A percentile compares a stretch with the other conserved stretches of the same genome.
phyloP scores from a whole-genome alignment of 179 eudicot genomes.

The Beta corolliflora region DNA sequence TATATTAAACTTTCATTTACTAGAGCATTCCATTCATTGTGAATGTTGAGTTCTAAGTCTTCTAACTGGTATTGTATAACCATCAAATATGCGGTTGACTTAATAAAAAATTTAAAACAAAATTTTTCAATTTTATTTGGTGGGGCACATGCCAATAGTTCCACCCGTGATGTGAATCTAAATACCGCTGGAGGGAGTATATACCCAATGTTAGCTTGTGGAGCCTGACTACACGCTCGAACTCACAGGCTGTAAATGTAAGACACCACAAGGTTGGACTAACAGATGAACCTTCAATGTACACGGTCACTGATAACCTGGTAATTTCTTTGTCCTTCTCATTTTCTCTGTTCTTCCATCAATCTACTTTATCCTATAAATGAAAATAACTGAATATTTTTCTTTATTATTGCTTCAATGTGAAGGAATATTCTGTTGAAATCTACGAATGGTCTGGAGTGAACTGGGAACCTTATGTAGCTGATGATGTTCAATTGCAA shows the following conservation, averaged over 20 bases:
- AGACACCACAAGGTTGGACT: slow-evolving; percentile 83
- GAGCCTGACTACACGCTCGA: slow-evolving; percentile 1
- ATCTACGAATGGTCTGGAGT: slow-evolving; percentile 91
- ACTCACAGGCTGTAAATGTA: slow-evolving; percentile 75
- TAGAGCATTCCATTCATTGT: too few species aligned
- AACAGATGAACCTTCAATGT: slow-evolving; percentile 76
- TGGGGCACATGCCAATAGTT: too few species aligned
- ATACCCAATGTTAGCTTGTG: not conserved
- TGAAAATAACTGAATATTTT: not conserved
- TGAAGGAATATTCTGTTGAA: slow-evolving; percentile 83
- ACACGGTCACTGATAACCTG: slow-evolving; percentile 91
- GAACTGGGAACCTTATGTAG: slow-evolving; percentile 87
- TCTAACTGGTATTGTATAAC: too few species aligned
- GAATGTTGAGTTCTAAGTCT: too few species aligned
- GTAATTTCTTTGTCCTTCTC: slow-evolving; percentile 31
- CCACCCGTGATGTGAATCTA: not conserved
- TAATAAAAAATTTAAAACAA: too few species aligned
- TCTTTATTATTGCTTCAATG: slow-evolving; percentile 4
- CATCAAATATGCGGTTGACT: too few species aligned
- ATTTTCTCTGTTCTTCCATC: not conserved
- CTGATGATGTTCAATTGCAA: slow-evolving; percentile 88
- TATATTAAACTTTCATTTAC: too few species aligned
- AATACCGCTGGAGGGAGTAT: not conserved
- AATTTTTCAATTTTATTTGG: too few species aligned
- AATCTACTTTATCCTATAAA: not conserved